Percentiles rank a stretch among this genome's conserved stretches.
Evolutionary conservation across 495 filamentous ascomycete genomes (phyloP).

Genomic region (Copromyces sp.): DNA sequence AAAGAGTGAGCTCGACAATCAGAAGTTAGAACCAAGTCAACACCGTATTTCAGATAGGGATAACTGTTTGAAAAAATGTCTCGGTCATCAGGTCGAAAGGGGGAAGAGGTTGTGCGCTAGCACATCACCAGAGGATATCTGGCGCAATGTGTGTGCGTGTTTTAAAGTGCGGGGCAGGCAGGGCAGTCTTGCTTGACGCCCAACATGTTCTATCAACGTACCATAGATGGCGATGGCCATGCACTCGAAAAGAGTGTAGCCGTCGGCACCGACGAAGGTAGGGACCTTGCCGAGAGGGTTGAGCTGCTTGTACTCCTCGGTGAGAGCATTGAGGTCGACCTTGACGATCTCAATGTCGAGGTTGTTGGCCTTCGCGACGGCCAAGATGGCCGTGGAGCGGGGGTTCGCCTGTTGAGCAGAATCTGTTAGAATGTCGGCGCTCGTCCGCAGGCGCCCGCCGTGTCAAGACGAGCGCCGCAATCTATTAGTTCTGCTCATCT

Average conservation of each 20-base stretch:
- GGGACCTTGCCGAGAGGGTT: constrained; percentile 86
- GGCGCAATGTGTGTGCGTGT: neutral
- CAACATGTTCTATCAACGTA: constrained; percentile 44
- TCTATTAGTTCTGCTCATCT: constrained; percentile 23
- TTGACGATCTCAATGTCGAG: constrained; percentile 79
- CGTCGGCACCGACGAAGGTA: constrained; percentile 85
- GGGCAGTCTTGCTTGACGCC: neutral
- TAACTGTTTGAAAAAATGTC: constrained; percentile 74
- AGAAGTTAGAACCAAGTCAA: constrained; percentile 60
- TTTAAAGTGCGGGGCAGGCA: constrained; percentile 15
- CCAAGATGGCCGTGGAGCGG: constrained; percentile 77
- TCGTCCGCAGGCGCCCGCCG: neutral
- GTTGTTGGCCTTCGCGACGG: constrained; percentile 91
- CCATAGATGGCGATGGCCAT: constrained; percentile 96
- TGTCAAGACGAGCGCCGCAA: constrained; percentile 1
- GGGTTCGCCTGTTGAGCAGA: constrained; percentile 57
- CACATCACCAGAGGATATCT: neutral
- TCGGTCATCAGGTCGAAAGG: constrained; percentile 58
- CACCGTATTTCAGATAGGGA: constrained; percentile 93
- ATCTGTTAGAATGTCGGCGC: neutral
- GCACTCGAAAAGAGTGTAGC: constrained; percentile 76
- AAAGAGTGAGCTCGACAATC: constrained; percentile 25
- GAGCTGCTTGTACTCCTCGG: constrained; percentile 69
- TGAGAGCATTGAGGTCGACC: constrained; percentile 49
- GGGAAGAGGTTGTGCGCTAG: constrained; percentile 1